Percentiles rank a stretch among this genome's conserved stretches.
phyloP scores from a whole-genome alignment of 257 asterid genomes.

The Capsicum rhomboideum region DNA sequence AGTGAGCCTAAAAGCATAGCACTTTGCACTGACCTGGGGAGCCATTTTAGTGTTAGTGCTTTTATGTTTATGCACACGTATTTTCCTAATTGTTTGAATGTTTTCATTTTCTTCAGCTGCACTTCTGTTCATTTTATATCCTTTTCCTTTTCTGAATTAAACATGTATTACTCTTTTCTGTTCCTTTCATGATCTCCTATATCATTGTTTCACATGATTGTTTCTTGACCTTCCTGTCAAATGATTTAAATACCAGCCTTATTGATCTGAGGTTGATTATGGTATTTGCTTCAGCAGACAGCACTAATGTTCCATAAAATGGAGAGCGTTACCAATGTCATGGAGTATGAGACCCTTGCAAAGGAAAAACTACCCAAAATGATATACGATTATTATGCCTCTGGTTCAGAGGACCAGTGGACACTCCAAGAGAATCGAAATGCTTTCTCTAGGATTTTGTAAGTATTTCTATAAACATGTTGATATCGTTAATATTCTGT shows the following conservation, averaged over 20 bases:
- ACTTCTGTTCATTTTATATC: background rate
- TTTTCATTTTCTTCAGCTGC: background rate
- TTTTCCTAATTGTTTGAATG: background rate
- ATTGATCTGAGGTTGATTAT: background rate
- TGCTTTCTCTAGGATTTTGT: conserved; percentile 65
- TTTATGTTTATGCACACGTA: background rate
- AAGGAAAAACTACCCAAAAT: conserved; percentile 55
- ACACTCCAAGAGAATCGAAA: conserved; percentile 53
- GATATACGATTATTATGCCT: conserved; percentile 61
- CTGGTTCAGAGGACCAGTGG: conserved; percentile 81
- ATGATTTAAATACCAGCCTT: background rate
- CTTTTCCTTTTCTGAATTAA: background rate
- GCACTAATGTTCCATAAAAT: conserved; percentile 11
- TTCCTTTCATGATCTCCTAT: background rate
- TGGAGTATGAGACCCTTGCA: conserved; percentile 54
- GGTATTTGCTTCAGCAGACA: background rate
- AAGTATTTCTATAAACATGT: conserved; percentile 8
- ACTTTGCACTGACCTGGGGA: background rate
- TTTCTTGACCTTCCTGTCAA: background rate
- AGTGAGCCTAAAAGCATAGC: background rate
- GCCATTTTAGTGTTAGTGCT: background rate
- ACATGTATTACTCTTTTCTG: background rate
- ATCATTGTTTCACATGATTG: background rate
- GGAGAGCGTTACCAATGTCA: conserved; percentile 60
- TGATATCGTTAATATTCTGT: background rate